Evolutionary conservation across 148 eudicot species (phyloP), one percentile per base, ranked within the genome.

Genomic region (Fagopyrum homotropicum): DNA sequence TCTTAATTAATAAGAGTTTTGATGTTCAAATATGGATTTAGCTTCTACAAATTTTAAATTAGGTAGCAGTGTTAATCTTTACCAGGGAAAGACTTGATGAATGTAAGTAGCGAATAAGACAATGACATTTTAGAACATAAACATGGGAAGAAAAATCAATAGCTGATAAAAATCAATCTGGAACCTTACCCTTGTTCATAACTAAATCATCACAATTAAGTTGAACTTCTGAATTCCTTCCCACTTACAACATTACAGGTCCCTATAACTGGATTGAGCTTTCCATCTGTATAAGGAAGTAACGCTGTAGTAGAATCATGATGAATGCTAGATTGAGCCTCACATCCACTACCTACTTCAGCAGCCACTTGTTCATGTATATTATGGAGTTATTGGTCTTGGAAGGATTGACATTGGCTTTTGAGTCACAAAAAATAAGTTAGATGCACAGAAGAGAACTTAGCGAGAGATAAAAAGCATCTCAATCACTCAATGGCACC

Each of bases 191-290:
- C 69, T 59, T 77, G 81, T 80, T 73, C 66, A 47, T 70, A 44
- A 16, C 61, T 69, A 82, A 72, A 56, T 81, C 80, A 45, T 50
- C 50, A 50, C 60, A 19, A 75, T 22, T 77, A 46, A 75, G 48
- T 29, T 46, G 61, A 72, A 51, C 72, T 45, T 78, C 85, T 56
- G 60, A 69, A 49, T 54, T 54, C 83, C 45, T n/a, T 73, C 75
- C 50, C 69, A 45, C 74, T 78, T 26, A 68, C 52, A 46, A 72
- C 80, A 74, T 74, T 75, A 73, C 71, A 55, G 75, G 19, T 81
- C 73, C 86, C 83, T 26, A 49, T 76, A 66, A 72, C 54, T 59
- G 80, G 77, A 52, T 50, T 57, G 66, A 30, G 35, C 2, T 30
- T 30, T 30, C 35, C 35, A 30, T 30, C 35, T 30, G 35, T 30